Evolutionary conservation across 108 stramenopile species (phyloP).

Genomic region (Pseudonitzschia multiseries): DNA sequence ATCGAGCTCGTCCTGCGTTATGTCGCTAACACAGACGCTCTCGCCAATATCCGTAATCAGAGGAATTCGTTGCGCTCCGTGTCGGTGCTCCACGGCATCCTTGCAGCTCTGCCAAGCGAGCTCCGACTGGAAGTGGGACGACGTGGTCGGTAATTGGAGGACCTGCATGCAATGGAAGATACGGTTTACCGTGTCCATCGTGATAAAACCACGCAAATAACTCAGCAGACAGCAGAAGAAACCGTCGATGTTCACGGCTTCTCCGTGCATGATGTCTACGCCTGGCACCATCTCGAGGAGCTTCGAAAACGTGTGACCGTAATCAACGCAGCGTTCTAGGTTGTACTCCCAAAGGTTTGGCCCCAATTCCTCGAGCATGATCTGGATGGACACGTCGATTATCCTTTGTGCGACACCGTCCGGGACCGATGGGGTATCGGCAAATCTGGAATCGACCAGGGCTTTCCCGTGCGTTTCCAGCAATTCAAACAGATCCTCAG

Average conservation of each 20-base stretch:
- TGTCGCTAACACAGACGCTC: conserved; percentile 89
- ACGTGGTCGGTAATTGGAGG: conserved; percentile 80
- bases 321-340: conserved; percentile 91
- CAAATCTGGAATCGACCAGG: conserved; percentile 75
- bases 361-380: conserved; percentile 96
- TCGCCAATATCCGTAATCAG: conserved; percentile 90
- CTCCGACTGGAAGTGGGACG: conserved; percentile 64
- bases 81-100: conserved; percentile 94
- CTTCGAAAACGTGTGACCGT: conserved; percentile 95
- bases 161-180: conserved; percentile 83
- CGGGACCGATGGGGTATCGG: conserved; percentile 46
- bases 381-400: conserved; percentile 93
- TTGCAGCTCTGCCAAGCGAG: conserved; percentile 88
- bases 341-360: conserved; percentile 96
- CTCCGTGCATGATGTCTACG: conserved; percentile 96
- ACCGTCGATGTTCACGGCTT: conserved; percentile 96
- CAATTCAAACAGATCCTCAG: conserved; percentile 86
- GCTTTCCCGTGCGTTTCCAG: conserved; percentile 90
- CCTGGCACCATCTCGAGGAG: conserved; percentile 93
- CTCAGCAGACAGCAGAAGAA: conserved; percentile 91
- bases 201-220: conserved; percentile 84
- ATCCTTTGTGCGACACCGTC: conserved; percentile 80
- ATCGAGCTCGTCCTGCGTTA: conserved; percentile 85
- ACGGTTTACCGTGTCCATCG: conserved; percentile 78
- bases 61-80: conserved; percentile 93